phyloP scores from a whole-genome alignment of 169 alveolate species.

The Plasmodium knowlesi region DNA sequence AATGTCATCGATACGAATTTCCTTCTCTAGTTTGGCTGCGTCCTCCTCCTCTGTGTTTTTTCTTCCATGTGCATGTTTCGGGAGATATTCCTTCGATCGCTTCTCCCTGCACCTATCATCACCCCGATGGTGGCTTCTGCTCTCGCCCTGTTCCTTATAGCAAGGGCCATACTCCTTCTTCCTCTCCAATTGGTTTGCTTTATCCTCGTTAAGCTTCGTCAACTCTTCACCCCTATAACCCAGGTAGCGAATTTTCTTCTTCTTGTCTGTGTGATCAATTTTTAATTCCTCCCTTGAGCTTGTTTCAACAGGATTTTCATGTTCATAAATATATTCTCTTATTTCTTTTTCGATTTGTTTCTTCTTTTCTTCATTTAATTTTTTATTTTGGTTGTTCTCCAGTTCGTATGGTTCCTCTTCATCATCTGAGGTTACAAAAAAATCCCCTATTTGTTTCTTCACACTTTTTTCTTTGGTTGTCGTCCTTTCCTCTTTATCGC shows the following conservation, averaged over 20 bases:
- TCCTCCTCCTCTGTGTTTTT: background rate
- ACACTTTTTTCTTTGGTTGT: background rate
- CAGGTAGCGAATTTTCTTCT: slow-evolving; percentile 40
- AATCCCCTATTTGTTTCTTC: slow-evolving; percentile 9
- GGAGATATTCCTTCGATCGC: background rate
- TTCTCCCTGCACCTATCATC: background rate
- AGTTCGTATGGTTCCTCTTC: slow-evolving; percentile 31
- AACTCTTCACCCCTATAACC: slow-evolving; percentile 61
- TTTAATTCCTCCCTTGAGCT: background rate
- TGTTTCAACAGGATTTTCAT: slow-evolving; percentile 5
- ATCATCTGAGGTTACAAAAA: slow-evolving; percentile 27
- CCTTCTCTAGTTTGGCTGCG: background rate
- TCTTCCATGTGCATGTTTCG: background rate
- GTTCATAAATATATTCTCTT: slow-evolving; percentile 52
- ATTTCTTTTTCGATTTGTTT: slow-evolving; percentile 42
- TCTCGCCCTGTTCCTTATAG: background rate
- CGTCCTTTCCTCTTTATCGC: background rate
- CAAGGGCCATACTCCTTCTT: background rate
- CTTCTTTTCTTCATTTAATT: slow-evolving; percentile 24
- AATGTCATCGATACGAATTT: slow-evolving; percentile 35
- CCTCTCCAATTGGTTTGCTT: background rate
- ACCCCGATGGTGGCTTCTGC: slow-evolving; percentile 2
- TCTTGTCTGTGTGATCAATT: background rate
- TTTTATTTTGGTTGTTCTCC: slow-evolving; percentile 45
- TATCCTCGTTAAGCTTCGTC: slow-evolving; percentile 14